phyloP scores from a whole-genome alignment of 2,329 filamentous ascomycete genomes.

The Phyllosticta capitalensis region DNA sequence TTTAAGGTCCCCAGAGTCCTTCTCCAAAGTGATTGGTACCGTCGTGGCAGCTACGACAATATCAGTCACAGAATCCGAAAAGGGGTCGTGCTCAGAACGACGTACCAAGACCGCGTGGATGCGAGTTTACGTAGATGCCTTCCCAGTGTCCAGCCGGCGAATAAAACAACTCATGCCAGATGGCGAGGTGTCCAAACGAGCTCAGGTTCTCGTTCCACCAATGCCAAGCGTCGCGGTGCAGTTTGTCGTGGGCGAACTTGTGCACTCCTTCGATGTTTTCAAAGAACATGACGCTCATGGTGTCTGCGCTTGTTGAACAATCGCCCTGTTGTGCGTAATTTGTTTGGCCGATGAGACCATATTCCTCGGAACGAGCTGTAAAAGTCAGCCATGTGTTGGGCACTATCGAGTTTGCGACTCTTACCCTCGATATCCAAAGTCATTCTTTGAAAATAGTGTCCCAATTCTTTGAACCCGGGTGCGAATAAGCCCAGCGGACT shows the following conservation, averaged over 20 bases:
- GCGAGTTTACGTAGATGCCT: constrained; percentile 14
- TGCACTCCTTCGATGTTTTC: constrained; percentile 40
- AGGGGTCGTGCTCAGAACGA: no score
- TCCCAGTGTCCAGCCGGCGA: constrained; percentile 40
- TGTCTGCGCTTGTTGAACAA: constrained; percentile 31
- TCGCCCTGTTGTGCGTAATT: constrained; percentile 32
- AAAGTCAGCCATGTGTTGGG: background rate
- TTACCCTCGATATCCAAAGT: constrained; percentile 23
- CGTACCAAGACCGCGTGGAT: constrained; percentile 9
- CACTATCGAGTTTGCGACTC: constrained; percentile 20
- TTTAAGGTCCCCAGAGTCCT: constrained; percentile 1
- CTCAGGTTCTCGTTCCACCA: constrained; percentile 35
- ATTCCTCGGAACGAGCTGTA: constrained; percentile 2
- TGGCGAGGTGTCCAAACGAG: constrained; percentile 34
- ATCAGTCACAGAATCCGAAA: background rate
- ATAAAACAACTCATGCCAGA: constrained; percentile 48
- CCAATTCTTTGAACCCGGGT: constrained; percentile 35
- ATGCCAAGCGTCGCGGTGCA: constrained; percentile 43
- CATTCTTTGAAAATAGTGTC: constrained; percentile 33
- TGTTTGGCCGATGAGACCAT: constrained; percentile 16
- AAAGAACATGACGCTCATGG: constrained; percentile 43
- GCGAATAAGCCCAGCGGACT: constrained; percentile 40
- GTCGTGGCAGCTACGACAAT: constrained; percentile 14
- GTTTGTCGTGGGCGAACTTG: constrained; percentile 40
- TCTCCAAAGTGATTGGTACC: constrained; percentile 14